These are phyloP conservation scores for Terfezia claveryi DNA, from an alignment of 495 filamentous ascomycete genomes.

Conservation along the genomic window DNA sequence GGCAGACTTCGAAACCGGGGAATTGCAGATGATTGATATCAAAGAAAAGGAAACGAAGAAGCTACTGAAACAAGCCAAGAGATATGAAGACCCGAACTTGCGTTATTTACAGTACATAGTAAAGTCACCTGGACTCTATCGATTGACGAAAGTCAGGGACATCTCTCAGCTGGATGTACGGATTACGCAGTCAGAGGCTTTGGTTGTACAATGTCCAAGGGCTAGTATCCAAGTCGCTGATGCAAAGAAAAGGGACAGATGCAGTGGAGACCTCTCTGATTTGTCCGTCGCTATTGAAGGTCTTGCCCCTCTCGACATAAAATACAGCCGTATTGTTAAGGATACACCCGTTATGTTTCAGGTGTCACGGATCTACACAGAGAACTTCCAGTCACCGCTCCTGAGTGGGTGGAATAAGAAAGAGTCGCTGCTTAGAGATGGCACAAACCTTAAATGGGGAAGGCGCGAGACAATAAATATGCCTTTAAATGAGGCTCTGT, in stretches of 20 bases:
- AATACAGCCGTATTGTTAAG: conserved; percentile 72
- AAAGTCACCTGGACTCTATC: conserved; percentile 70
- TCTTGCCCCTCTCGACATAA: conserved; percentile 75
- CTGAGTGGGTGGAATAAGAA: conserved; percentile 26
- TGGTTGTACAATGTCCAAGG: conserved; percentile 65
- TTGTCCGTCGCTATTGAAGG: conserved; percentile 62
- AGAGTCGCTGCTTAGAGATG: conserved; percentile 21
- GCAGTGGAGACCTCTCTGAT: conserved; percentile 69
- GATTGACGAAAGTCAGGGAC: conserved; percentile 63
- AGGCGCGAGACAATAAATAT: conserved; percentile 49
- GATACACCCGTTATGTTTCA: conserved; percentile 48
- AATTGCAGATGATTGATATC: conserved; percentile 57
- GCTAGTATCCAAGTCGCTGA: conserved; percentile 43
- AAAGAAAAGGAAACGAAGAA: conserved; percentile 45
- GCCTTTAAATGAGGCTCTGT: conserved; percentile 71
- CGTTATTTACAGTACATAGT: conserved; percentile 38
- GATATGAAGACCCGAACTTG: conserved; percentile 28
- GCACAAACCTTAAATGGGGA: conserved; percentile 50
- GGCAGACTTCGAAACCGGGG: conserved; percentile 56
- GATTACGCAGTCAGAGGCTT: conserved; percentile 43
- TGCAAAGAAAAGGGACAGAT: conserved; percentile 35
- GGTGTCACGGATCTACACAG: conserved; percentile 82
- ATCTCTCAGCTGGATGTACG: conserved; percentile 85
- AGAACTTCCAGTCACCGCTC: conserved; percentile 59
- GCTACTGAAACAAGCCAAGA: conserved; percentile 34